Conservation (phyloP, 352 stramenopile species). For the Globisporangium uncinulatum region DNA sequence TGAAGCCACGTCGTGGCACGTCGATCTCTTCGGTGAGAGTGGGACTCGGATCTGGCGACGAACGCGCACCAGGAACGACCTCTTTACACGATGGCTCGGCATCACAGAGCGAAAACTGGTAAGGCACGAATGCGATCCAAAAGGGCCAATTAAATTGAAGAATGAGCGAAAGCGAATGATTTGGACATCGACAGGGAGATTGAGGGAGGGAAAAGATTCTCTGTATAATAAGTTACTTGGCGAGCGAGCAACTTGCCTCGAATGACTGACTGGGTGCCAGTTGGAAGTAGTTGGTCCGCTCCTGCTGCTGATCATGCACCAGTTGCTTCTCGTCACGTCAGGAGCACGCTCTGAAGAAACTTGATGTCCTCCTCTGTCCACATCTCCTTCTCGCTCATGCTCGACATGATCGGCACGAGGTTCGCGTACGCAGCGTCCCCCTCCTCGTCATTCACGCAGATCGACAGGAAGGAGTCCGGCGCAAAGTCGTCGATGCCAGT, state of each 20-base stretch:
- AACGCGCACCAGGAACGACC: neutral
- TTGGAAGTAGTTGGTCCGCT: too few species aligned
- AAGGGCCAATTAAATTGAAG: too few species aligned
- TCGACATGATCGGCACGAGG: slow-evolving; percentile 43
- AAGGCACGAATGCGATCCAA: too few species aligned
- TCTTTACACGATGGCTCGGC: too few species aligned
- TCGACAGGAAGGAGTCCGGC: slow-evolving; percentile 39
- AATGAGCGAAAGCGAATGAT: neutral
- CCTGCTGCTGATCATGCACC: neutral
- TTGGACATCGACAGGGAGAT: neutral
- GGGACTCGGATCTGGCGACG: slow-evolving; percentile 10
- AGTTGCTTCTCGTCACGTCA: slow-evolving; percentile 26
- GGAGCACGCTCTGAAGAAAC: slow-evolving; percentile 68
- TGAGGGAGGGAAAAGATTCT: neutral
- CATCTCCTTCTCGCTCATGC: slow-evolving; percentile 41
- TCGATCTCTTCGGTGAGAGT: slow-evolving; percentile 6
- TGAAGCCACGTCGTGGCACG: neutral
- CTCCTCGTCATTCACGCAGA: slow-evolving; percentile 28
- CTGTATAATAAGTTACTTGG: slow-evolving; percentile 3
- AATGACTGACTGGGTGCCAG: neutral
- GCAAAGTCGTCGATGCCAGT: slow-evolving; percentile 65
- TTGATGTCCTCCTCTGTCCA: slow-evolving; percentile 82
- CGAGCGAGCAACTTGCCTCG: neutral
- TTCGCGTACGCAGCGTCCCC: slow-evolving; percentile 26
- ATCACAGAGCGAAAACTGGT: too few species aligned